Base-by-base conservation (phyloP, 1,284 basidiomycete genomes). In the Pyrrhoderma lamaoense region DNA sequence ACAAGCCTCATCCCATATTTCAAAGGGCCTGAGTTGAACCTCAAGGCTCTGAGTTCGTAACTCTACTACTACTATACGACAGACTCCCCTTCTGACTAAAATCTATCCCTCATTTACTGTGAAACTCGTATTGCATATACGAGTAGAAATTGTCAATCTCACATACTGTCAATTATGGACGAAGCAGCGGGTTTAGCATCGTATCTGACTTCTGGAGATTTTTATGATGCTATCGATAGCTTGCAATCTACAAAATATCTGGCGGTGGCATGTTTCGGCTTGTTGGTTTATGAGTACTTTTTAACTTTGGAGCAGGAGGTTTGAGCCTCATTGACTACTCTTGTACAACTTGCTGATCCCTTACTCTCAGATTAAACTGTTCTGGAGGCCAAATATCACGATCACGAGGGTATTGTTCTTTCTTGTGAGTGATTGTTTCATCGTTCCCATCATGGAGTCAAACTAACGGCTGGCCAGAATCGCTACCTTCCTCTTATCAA, bases 241-340 rank as follows among this genome's bases (percentile, higher is more conserved):
- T 36, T 53, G 16, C 51, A 53, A n/a, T 48, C 46, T 3, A 53
- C 51, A 25, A 48, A 49, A 23, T 53, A 53, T 42, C 51, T 53
- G 16, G 46, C 47, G 25, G 51, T 53, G 31, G 51, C 51, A n/a
- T 53, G 51, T 39, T 53, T 53, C 23, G 13, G 39, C 19, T 16
- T 53, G 19, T 19, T 53, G 9, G 40, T 47, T 2, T 53, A 53
- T 39, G 51, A 53, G 18, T 53, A 53, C 22, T 45, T 48, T 16
- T 35, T 53, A 2, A 53, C 51, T 19, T 44, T 53, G 8, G 46
- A 47, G 23, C 40, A 53, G 43, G 51, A 53, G 46, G 51, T 44
- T 9, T 9, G 36, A 19, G 21, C 4, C 14, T 22, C 11, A 14
- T 31, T 40, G n/a, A 14, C 22, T 35, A 16, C 25, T 38, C 3